Conservation (phyloP, 2,329 filamentous ascomycete genomes). For the Aphanocladium album region DNA sequence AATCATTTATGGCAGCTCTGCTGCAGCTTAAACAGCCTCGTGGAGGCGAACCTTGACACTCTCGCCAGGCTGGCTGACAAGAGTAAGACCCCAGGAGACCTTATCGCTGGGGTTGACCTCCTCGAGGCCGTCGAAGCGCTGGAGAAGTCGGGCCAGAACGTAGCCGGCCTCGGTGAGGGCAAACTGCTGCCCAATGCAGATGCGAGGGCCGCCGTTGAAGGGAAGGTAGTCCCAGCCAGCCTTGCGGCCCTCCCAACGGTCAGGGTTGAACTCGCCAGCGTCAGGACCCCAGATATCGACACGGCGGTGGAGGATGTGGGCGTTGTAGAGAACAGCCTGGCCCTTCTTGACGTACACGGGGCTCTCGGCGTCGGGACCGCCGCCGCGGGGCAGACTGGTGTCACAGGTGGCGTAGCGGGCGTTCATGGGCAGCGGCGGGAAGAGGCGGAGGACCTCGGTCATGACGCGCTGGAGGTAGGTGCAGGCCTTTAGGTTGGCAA, state of each 20-base stretch:
- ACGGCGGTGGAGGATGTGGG: slow-evolving; percentile 28
- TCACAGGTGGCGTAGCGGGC: slow-evolving; percentile 38
- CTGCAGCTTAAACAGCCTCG: slow-evolving; percentile 1
- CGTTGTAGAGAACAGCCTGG: slow-evolving; percentile 28
- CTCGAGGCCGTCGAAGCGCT: slow-evolving; percentile 18
- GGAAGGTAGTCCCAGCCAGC: slow-evolving; percentile 29
- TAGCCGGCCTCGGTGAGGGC: slow-evolving; percentile 23
- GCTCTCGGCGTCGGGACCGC: slow-evolving; percentile 36
- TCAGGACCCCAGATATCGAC: slow-evolving; percentile 32
- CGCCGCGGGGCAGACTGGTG: slow-evolving; percentile 42
- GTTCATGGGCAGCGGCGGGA: slow-evolving; percentile 41
- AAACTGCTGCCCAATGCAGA: slow-evolving; percentile 32
- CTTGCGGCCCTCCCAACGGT: slow-evolving; percentile 29
- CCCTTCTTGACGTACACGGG: slow-evolving; percentile 44
- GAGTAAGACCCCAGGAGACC: slow-evolving; percentile 10
- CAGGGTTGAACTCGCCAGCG: slow-evolving; percentile 25
- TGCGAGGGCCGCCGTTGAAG: slow-evolving; percentile 32
- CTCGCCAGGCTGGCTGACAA: slow-evolving; percentile 12
- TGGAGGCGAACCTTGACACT: slow-evolving; percentile 13
- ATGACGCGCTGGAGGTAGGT: slow-evolving; percentile 22
- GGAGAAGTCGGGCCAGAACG: slow-evolving; percentile 16
- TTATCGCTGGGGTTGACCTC: slow-evolving; percentile 3
- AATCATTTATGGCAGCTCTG: background rate
- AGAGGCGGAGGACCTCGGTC: slow-evolving; percentile 26
- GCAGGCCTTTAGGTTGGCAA: slow-evolving; percentile 20